phyloP scores from a whole-genome alignment of 2,329 filamentous ascomycete species.

The Rutstroemia sp. region DNA sequence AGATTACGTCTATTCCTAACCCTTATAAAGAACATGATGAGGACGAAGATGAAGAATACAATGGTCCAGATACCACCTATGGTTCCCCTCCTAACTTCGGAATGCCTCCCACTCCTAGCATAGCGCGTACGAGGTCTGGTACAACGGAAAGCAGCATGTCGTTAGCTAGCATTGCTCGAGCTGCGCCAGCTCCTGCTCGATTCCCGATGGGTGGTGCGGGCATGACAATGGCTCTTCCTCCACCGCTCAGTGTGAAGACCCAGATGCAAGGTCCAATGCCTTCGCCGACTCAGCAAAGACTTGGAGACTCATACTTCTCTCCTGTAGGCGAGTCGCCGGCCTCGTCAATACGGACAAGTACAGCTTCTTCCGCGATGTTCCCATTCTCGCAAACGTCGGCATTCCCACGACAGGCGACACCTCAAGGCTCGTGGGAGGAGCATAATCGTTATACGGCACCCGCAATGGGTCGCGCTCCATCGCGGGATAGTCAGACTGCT shows the following conservation, averaged over 20 bases:
- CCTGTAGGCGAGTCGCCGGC: constrained; percentile 73
- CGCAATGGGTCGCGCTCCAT: constrained; percentile 73
- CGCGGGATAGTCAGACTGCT: constrained; percentile 63
- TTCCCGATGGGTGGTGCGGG: constrained; percentile 51
- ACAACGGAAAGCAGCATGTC: constrained; percentile 63
- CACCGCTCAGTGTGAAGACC: constrained; percentile 64
- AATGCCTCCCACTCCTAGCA: constrained; percentile 39
- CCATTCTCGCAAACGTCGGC: constrained; percentile 64
- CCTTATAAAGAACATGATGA: constrained; percentile 66
- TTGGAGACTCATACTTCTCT: constrained; percentile 81
- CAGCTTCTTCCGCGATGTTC: neutral
- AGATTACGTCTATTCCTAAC: constrained; percentile 64
- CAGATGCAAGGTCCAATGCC: constrained; percentile 33
- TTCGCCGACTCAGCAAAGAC: constrained; percentile 27
- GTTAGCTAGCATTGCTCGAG: constrained; percentile 45
- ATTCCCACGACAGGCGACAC: constrained; percentile 68
- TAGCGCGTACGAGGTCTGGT: constrained; percentile 62
- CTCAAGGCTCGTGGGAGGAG: constrained; percentile 64
- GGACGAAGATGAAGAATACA: constrained; percentile 49
- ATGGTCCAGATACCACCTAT: constrained; percentile 27
- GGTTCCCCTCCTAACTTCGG: constrained; percentile 14
- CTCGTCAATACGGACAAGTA: constrained; percentile 54
- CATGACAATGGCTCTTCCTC: constrained; percentile 31
- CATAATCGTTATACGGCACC: constrained; percentile 80
- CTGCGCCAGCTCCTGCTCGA: constrained; percentile 53